These are phyloP conservation scores for Tetrapyrgos nigripes DNA, from an alignment of 1,284 basidiomycete genomes.

Conservation along the genomic window DNA sequence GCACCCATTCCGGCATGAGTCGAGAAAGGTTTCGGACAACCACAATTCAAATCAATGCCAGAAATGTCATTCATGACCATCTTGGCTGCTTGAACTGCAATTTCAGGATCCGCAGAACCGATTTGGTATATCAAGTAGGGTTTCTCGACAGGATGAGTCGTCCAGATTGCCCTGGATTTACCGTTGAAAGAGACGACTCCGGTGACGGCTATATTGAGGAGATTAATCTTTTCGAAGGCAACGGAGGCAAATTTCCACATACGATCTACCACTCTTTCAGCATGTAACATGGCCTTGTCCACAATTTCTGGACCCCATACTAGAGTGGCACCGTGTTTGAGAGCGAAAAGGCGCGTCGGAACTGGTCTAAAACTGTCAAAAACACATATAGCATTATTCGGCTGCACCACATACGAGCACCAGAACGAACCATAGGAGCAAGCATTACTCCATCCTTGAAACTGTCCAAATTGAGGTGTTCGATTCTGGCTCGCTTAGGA, in stretches of 20 bases:
- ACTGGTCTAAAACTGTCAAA: conserved; percentile 49
- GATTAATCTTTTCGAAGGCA: conserved; percentile 11
- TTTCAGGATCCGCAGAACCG: conserved; percentile 87
- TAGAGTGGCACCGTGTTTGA: conserved; percentile 93
- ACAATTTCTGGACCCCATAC: conserved; percentile 99
- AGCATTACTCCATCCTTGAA: conserved; percentile 87
- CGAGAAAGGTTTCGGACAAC: conserved; percentile 96
- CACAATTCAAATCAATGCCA: conserved; percentile 95
- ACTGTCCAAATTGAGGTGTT: conserved; percentile 65
- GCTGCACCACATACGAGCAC: conserved; percentile 69
- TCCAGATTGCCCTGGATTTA: conserved; percentile 86
- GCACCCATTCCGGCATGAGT: conserved; percentile 97
- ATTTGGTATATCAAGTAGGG: conserved; percentile 93
- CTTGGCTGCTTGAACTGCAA: conserved; percentile 92
- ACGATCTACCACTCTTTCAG: conserved; percentile 87
- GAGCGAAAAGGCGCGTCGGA: conserved; percentile 83
- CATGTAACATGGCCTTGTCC: conserved; percentile 94
- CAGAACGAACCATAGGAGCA: conserved; percentile 95
- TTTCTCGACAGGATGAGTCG: conserved; percentile 94
- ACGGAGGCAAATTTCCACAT: conserved; percentile 38
- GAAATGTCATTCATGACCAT: conserved; percentile 90
- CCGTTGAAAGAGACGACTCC: conserved; percentile 91
- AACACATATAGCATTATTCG: conserved; percentile 1
- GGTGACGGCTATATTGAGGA: conserved; percentile 63
- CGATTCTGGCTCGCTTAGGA: conserved; percentile 60